These are phyloP conservation scores for Chaetoceros tenuissimus DNA, from an alignment of 108 stramenopile species.

Conservation along the genomic window DNA sequence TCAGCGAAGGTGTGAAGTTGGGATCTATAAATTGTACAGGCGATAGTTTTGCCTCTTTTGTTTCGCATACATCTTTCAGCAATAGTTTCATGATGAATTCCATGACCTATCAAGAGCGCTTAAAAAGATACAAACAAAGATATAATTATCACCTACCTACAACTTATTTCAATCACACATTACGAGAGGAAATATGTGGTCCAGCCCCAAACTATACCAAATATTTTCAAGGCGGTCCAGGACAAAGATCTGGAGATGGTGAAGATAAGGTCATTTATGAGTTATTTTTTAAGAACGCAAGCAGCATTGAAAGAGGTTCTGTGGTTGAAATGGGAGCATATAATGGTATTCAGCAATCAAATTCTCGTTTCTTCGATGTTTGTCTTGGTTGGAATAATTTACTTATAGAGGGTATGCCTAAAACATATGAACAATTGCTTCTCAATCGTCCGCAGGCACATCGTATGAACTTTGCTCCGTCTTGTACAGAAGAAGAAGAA, in stretches of 20 bases:
- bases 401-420: constrained; percentile 40
- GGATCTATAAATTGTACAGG: too few relatives aligned
- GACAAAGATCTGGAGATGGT: background rate
- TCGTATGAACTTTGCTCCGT: constrained; percentile 38
- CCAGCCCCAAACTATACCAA: background rate
- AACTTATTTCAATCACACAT: background rate
- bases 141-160: background rate
- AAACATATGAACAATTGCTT: constrained; percentile 18
- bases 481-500: constrained; percentile 19
- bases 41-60: too few relatives aligned
- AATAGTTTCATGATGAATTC: too few relatives aligned
- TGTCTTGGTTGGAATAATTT: constrained; percentile 46
- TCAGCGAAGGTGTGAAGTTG: too few relatives aligned
- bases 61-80: too few relatives aligned
- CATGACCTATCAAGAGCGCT: too few relatives aligned
- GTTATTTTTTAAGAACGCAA: constrained; percentile 13
- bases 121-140: background rate
- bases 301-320: constrained; percentile 10
- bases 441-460: constrained; percentile 34
- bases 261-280: constrained; percentile 32
- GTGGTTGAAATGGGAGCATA: constrained; percentile 53
- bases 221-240: background rate
- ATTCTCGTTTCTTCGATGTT: constrained; percentile 38
- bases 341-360: constrained; percentile 37
- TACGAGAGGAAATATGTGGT: background rate